phyloP scores from a whole-genome alignment of 1,284 basidiomycete species.

The Cryptococcus wingfieldii region DNA sequence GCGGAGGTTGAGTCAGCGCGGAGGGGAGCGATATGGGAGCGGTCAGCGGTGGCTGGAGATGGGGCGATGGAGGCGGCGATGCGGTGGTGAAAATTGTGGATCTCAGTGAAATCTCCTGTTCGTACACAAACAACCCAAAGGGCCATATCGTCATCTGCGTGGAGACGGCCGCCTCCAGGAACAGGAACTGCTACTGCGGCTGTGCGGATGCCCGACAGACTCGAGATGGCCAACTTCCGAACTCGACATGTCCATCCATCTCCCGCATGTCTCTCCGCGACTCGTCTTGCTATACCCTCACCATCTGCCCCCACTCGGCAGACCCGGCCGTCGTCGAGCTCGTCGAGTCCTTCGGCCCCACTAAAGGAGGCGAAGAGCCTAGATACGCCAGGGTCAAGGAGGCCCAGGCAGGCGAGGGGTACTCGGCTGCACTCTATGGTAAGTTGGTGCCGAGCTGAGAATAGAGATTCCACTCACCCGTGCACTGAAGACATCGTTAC shows the following conservation, averaged over 20 bases:
- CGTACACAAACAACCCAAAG: no score
- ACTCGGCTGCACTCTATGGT: conserved; percentile 38
- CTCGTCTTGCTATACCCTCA: conserved; percentile 35
- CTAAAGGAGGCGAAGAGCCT: conserved; percentile 7
- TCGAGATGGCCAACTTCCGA: neutral
- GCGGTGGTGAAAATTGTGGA: no score
- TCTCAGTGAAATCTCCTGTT: no score
- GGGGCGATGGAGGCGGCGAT: neutral
- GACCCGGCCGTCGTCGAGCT: conserved; percentile 30
- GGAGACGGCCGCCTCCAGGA: no score
- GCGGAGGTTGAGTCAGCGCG: no score
- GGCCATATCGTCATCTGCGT: no score
- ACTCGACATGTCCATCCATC: neutral
- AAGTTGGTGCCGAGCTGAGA: conserved; percentile 7
- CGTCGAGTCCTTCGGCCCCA: conserved; percentile 15
- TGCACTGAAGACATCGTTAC: conserved; percentile 31
- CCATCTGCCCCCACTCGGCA: conserved; percentile 14
- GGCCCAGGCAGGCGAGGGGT: conserved; percentile 27
- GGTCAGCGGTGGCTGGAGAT: neutral
- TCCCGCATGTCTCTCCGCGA: conserved; percentile 38
- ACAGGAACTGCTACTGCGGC: no score
- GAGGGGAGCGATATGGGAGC: no score
- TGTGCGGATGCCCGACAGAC: no score
- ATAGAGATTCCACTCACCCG: neutral
- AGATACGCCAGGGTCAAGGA: conserved; percentile 36